Evolutionary conservation across 192 early-diverging fungal species (phyloP).

Genomic region (Coemansia asiatica): DNA sequence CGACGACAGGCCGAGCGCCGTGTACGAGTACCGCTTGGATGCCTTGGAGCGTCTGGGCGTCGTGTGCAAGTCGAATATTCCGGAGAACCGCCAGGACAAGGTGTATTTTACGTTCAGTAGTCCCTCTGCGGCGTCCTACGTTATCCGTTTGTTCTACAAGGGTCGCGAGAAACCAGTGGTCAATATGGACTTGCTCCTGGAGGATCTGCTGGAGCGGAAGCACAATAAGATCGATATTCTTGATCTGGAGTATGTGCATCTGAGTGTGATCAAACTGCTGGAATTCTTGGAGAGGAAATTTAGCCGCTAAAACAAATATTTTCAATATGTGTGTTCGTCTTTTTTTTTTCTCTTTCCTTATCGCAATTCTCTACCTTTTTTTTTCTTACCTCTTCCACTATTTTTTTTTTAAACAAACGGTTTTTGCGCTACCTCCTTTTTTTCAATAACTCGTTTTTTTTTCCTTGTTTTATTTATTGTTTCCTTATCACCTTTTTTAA

Average conservation of each 20-base stretch:
- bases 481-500: too few relatives aligned
- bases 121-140: conserved; percentile 84
- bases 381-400: conserved; percentile 6
- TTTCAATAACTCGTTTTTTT: too few relatives aligned
- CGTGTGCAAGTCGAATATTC: conserved; percentile 89
- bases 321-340: neutral
- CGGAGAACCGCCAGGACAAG: conserved; percentile 81
- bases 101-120: conserved; percentile 89
- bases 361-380: neutral
- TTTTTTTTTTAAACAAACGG: neutral
- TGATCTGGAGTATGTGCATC: conserved; percentile 90
- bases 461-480: too few relatives aligned
- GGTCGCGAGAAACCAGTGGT: conserved; percentile 89
- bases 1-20: conserved; percentile 14
- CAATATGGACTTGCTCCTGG: conserved; percentile 93
- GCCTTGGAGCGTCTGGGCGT: conserved; percentile 89
- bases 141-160: conserved; percentile 87
- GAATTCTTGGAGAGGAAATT: conserved; percentile 83
- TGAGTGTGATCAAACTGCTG: conserved; percentile 81
- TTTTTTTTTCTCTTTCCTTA: conserved; percentile 11
- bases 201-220: conserved; percentile 84
- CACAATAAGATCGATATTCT: conserved; percentile 82
- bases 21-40: conserved; percentile 76
- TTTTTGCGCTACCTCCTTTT: too few relatives aligned
- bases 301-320: conserved; percentile 19